Conservation (phyloP, 352 stramenopile species). For the Globisporangium recalcitrans region DNA sequence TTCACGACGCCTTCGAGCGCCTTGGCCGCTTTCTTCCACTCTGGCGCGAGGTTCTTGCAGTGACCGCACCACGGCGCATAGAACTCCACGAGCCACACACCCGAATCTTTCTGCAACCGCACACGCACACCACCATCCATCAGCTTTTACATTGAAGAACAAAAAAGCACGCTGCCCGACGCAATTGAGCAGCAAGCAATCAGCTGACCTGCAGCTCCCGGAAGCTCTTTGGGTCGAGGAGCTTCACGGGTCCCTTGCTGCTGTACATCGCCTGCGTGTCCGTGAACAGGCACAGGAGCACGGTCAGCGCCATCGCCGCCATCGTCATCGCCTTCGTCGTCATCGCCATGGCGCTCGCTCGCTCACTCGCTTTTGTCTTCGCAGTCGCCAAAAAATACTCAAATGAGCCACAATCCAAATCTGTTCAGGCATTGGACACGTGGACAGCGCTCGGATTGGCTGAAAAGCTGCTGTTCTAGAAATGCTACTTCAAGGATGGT, state of each 20-base stretch:
- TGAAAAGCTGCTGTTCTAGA: conserved; percentile 13
- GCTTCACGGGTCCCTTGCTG: conserved; percentile 56
- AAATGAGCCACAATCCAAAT: conserved; percentile 1
- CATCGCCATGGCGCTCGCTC: conserved; percentile 15
- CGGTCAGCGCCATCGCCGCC: conserved; percentile 19
- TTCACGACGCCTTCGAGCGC: conserved; percentile 88
- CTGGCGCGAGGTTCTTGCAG: conserved; percentile 90
- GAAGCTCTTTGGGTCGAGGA: conserved; percentile 69
- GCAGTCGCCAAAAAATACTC: conserved; percentile 11
- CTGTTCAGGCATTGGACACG: conserved; percentile 8
- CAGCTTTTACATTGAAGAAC: too few relatives aligned
- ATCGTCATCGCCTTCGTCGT: conserved; percentile 18
- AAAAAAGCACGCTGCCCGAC: too few relatives aligned
- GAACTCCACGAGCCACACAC: conserved; percentile 94
- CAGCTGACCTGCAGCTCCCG: conserved; percentile 49
- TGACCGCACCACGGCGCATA: conserved; percentile 94
- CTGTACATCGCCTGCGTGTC: conserved; percentile 52
- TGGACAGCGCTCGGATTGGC: conserved; percentile 12
- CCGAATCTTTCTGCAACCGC: conserved; percentile 43
- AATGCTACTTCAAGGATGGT: conserved; percentile 7
- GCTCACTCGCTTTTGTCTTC: conserved; percentile 5
- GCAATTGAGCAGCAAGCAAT: neutral
- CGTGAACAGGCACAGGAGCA: conserved; percentile 27
- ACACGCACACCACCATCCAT: too few relatives aligned
- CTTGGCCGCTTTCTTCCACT: conserved; percentile 90